phyloP scores from a whole-genome alignment of 208 protist species.

The Leishmania turanica region DNA sequence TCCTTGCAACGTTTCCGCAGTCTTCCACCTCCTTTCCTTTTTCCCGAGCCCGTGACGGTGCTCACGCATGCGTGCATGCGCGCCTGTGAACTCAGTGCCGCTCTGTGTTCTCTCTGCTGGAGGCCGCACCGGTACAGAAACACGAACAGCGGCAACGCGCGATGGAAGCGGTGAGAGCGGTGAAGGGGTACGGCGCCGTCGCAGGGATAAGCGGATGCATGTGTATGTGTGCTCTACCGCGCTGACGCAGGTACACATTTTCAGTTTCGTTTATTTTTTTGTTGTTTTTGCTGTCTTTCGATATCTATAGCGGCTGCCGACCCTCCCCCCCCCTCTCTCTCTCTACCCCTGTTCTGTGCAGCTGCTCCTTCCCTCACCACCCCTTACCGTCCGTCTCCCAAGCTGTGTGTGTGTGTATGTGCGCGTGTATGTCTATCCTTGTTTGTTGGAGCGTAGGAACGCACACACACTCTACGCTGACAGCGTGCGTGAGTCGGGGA shows the following conservation, averaged over 20 bases:
- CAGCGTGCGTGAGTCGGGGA: neutral
- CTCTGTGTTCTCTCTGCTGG: neutral
- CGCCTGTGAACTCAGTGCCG: too few relatives aligned
- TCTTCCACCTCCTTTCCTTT: neutral
- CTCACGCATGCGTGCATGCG: neutral
- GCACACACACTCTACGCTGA: neutral
- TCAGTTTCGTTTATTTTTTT: neutral
- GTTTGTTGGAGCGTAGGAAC: neutral
- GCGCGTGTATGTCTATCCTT: neutral
- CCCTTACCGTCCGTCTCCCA: neutral
- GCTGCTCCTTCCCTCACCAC: too few relatives aligned
- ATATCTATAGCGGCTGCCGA: neutral
- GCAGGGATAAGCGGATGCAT: neutral
- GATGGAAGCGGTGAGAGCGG: neutral
- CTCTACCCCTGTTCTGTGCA: neutral
- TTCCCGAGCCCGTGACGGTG: neutral
- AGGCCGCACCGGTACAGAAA: neutral
- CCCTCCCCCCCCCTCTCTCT: too few relatives aligned
- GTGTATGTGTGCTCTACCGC: neutral
- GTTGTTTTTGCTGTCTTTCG: too few relatives aligned
- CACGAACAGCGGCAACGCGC: neutral
- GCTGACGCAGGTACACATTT: neutral
- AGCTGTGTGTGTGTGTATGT: neutral
- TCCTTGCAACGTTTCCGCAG: neutral
- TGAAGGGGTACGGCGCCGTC: neutral